Evolutionary conservation across 345 rosid genomes (phyloP).

Genomic region (Eucalyptus rudis): DNA sequence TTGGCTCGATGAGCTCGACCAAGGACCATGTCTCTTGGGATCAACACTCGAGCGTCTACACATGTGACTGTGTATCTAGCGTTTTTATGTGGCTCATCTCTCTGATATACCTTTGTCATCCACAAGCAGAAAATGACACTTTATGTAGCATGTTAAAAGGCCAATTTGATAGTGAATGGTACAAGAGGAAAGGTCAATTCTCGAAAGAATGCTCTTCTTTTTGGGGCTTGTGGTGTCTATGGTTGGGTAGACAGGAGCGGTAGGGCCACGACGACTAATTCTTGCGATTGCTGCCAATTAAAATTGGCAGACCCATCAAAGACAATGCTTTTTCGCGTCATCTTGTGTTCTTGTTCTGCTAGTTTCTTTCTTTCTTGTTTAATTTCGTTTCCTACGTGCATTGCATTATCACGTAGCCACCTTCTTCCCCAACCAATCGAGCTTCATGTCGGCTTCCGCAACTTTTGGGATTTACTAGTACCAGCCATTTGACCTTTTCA

Average conservation of each 20-base stretch:
- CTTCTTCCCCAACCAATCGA: neutral
- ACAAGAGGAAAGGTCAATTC: neutral
- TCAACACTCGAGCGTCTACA: neutral
- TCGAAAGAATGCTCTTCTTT: neutral
- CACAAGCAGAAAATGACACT: neutral
- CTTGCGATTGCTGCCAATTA: neutral
- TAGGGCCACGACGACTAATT: neutral
- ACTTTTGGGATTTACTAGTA: neutral
- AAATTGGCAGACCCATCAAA: neutral
- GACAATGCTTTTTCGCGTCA: neutral
- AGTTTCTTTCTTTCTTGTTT: neutral
- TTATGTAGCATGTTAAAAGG: neutral
- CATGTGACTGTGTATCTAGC: neutral
- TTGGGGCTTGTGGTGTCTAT: neutral
- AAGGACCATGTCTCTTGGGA: neutral
- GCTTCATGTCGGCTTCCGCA: neutral
- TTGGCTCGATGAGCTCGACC: neutral
- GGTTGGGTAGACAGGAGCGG: neutral
- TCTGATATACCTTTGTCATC: neutral
- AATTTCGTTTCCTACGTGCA: neutral
- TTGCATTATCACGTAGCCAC: neutral
- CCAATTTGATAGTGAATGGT: neutral
- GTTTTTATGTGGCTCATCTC: neutral
- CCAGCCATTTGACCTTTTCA: neutral
- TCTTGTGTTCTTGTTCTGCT: neutral